Percentiles rank a stretch among this genome's conserved stretches.
phyloP scores from a whole-genome alignment of 139 green algal genomes.

The Raphidocelis subcapitata region DNA sequence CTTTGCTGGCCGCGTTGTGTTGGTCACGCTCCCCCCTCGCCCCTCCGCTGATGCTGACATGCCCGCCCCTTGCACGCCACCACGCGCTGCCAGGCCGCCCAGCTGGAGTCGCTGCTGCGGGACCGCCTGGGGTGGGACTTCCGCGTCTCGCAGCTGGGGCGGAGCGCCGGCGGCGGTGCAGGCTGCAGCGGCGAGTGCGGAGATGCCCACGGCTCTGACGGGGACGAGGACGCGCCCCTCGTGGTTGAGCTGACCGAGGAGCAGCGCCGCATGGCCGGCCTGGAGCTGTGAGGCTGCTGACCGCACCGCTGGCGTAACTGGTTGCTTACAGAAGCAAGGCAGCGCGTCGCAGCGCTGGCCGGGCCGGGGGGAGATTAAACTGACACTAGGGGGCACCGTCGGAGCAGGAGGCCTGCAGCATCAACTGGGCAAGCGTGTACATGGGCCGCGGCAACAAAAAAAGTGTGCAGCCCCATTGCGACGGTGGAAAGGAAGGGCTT shows the following conservation, averaged over 20 bases:
- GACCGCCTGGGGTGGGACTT: slow-evolving; percentile 56
- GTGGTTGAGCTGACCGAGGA: slow-evolving; percentile 49
- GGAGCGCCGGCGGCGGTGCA: background rate
- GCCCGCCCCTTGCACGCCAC: background rate
- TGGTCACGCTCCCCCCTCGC: too few relatives aligned
- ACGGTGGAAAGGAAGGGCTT: too few relatives aligned
- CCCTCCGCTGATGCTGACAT: background rate
- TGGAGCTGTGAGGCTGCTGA: background rate
- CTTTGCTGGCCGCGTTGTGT: too few relatives aligned
- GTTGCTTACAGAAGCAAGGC: too few relatives aligned
- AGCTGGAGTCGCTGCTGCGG: slow-evolving; percentile 40
- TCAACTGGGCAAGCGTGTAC: too few relatives aligned
- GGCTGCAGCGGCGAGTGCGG: background rate
- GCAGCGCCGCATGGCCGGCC: background rate
- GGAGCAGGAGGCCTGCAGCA: too few relatives aligned
- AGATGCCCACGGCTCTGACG: slow-evolving; percentile 24
- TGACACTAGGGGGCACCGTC: too few relatives aligned
- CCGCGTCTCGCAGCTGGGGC: slow-evolving; percentile 14
- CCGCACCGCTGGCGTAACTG: too few relatives aligned
- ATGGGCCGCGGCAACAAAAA: too few relatives aligned
- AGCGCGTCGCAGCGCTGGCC: too few relatives aligned
- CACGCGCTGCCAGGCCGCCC: slow-evolving; percentile 2
- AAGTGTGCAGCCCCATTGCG: too few relatives aligned
- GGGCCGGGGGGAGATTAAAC: too few relatives aligned
- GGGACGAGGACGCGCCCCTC: slow-evolving; percentile 57